Evolutionary conservation across 2,329 filamentous ascomycete genomes (phyloP), one percentile per base, ranked within the genome.

Genomic region (Colletotrichum zoysiae): DNA sequence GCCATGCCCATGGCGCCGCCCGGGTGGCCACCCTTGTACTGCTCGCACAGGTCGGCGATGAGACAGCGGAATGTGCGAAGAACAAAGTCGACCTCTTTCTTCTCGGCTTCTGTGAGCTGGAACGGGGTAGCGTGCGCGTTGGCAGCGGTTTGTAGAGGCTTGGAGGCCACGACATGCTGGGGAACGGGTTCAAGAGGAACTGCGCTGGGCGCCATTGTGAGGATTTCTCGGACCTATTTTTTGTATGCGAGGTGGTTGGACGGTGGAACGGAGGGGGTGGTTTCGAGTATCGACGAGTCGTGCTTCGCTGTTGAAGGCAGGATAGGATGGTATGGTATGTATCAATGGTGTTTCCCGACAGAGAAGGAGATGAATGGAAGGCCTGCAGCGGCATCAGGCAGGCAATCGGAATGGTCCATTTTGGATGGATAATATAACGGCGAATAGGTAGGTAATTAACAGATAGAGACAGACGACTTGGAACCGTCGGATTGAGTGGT

Each of bases 21-120:
- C 23, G 90, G 91, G 77, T 93, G 91, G 0, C 91, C 91, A 46
- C 90, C 90, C 73, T 88, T 88, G 79, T 92, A 93, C 74, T 93
- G 90, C 78, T 93, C 86, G 76, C 90, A 92, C 3, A 93, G 80
- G 77, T 93, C 91, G 56, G 91, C 89, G 70, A 93, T 90, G 40
- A 93, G 80, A 61, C 87, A 82, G 66, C 91, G 84, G 77, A 92
- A 91, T 7, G 87, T 88, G 75, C 85, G 86, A 62, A 92, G 79
- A 2, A 91, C 88, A 16, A 71, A 63, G 30, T 74, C 73, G 50
- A 70, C 73, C 48, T 74, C 58, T 35, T 61, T 67, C 63, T 73
- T 74, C 20, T 73, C 58, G 18, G 55, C 40, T 1, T 61, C 63
- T 20, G 62, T 67, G 30, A 74, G 73, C 18, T 56, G 59, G 55